A percentile compares a stretch with the other conserved stretches of the same genome.
phyloP scores from a whole-genome alignment of 192 early-diverging fungal species.

The Diversispora eburnea region DNA sequence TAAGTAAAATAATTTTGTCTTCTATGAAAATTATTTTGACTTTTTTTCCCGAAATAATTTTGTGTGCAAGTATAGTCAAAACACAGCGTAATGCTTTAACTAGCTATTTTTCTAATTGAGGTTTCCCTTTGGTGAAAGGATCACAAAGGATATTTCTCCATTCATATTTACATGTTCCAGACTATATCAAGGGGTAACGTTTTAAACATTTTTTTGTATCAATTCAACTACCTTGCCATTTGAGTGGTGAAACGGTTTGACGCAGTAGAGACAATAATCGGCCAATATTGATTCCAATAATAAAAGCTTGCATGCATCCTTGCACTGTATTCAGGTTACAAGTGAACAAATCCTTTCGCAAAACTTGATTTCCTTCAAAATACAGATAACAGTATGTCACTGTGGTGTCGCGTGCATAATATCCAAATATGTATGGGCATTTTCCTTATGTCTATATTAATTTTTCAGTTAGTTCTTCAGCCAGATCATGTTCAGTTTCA shows the following conservation, averaged over 20 bases:
- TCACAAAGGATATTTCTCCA: too few species aligned
- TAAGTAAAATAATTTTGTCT: too few species aligned
- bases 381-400: conserved; percentile 26
- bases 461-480: neutral
- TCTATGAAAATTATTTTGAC: too few species aligned
- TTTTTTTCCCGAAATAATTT: too few species aligned
- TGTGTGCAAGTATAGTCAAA: too few species aligned
- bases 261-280: conserved; percentile 18
- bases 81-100: too few species aligned
- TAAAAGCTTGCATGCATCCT: conserved; percentile 20
- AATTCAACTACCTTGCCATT: too few species aligned
- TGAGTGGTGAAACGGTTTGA: conserved; percentile 25
- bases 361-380: neutral
- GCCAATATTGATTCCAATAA: conserved; percentile 21
- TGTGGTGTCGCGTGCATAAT: conserved; percentile 1
- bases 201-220: too few species aligned
- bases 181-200: too few species aligned
- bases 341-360: conserved; percentile 8
- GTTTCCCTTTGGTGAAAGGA: too few species aligned
- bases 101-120: too few species aligned
- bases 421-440: conserved; percentile 25
- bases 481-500: neutral
- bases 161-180: too few species aligned
- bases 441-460: conserved; percentile 23
- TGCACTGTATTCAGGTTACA: neutral